Evolutionary conservation across 2,329 filamentous ascomycete genomes (phyloP), one percentile per base, ranked within the genome.

Genomic region (Aspergillus fumigatiaffinis): DNA sequence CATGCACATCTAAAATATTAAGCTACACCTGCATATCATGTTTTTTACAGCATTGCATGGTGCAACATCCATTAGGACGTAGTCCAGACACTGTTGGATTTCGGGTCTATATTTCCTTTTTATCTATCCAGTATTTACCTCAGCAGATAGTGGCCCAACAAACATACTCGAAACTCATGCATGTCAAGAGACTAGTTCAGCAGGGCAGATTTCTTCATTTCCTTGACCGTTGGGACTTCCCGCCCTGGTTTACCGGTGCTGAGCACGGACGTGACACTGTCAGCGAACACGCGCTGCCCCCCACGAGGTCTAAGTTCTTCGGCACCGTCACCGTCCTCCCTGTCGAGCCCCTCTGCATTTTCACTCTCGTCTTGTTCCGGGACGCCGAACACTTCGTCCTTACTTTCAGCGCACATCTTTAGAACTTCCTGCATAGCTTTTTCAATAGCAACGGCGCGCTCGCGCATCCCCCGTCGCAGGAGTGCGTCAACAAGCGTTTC

Each of bases 381-480:
- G 3, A 69, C 64, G 53, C 78, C 79, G 70, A 90, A 96, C 0
- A 96, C 88, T 66, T 95, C 89, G 9, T 75, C 79, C 17, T 92
- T 80, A 47, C 88, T 88, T 7, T 77, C 79, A 61, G 76, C 76
- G 71, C 91, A 96, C 60, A 85, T 82, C 48, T 84, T 86, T 9
- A 91, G 77, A 0, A 97, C 87, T 61, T 94, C 91, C 4, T 77
- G 81, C 77, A 93, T 85, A 26, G 90, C 82, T 8, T 78, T 82
- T 73, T 94, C 89, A 3, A 96, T 84, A 6, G 91, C 89, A 14
- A 86, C 81, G 4, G 92, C 94, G 51, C 92, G 83, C 78, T 97
- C 94, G 48, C 90, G 82, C 94, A 97, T 97, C 21, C 84, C 85
- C 35, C 94, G 80, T 56, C 92, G 83, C 60, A 92, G 80, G 57